Evolutionary conservation across 2,329 filamentous ascomycete species (phyloP), one percentile per base, ranked within the genome.

Genomic region (Fusarium aywerte): DNA sequence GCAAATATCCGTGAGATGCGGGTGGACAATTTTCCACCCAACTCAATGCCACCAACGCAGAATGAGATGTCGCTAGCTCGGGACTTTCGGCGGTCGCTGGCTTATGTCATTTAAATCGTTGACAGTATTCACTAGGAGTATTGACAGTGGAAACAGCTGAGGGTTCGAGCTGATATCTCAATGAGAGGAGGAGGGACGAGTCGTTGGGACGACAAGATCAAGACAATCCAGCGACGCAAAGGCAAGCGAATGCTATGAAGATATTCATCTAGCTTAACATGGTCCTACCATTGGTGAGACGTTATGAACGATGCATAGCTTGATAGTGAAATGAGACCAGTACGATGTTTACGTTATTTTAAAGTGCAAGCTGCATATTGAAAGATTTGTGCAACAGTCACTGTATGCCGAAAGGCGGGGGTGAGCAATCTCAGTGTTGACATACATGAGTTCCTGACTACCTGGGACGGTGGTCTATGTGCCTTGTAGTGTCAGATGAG

Each of bases 61-160:
- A 32, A 15, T 45, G 50, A 43, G 31, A 56, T 61, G 32, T 29
- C 39, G 47, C 55, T 44, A 43, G 50, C 52, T 44, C 45, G 38
- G 47, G 38, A 42, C 39, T 27, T 15, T 11, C 20, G 35, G 31
- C 33, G 42, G 16, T 39, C 16, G 18, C 40, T 16, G 45, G 31
- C 45, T 39, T 36, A 61, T 43, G 40, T 38, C 51, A 36, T 58
- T 36, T 21, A 47, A 43, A 68, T 52, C 36, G 54, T 56, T 58
- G 51, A 56, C 53, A 67, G 50, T 59, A 70, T 68, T 56, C 48
- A 40, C 33, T 57, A 56, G 20, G 42, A 47, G 20, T 35, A 59
- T 36, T 44, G 59, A 25, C 53, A 57, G 39, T 35, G 25, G 33
- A 25, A 25, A 38, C 9, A 31, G 36, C 25, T 45, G 52, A 50